Base-by-base conservation (phyloP, 2,329 filamentous ascomycete species). In the Claviceps paspali region DNA sequence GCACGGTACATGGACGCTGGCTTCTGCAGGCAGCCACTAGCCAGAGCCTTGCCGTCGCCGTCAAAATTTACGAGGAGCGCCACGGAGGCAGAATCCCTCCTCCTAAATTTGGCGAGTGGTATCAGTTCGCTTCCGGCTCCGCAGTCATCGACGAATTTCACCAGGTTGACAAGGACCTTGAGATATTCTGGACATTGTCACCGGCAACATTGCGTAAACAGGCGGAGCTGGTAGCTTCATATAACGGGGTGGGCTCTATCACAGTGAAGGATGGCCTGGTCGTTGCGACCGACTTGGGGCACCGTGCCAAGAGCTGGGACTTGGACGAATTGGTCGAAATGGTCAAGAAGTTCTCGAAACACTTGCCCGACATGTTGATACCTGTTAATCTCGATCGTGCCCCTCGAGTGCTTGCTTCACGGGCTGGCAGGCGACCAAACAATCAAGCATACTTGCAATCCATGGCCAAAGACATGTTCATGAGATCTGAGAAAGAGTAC, bases 71-170 rank as follows among this genome's bases (percentile, higher is more conserved):
- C 46, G 59, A 60, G 33, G 62, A 69, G 33, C 61, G 65, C 5
- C 63, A 74, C 41, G 47, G 81, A 47, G 73, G 75, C 11, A 72
- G 84, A 41, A 63, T 74, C 21, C 85, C 86, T 12, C 86, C 86
- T 9, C 82, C 79, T 1, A 72, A 81, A 41, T 94, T 93, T 48
- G 81, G 86, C 48, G 76, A 77, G 45, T 94, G 86, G 86, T 93
- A 79, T 52, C 68, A 79, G 15, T 85, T 82, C 49, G 83, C 85
- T 5, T 72, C 70, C 43, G 63, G 70, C n/a, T 80, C 86, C 0
- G 63, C 73, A 36, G 63, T 93, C 36, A 75, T 91, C 38, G 86
- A 94, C 49, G 76, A 82, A 43, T 94, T 83, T 47, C 77, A 82
- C 46, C 82, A 80, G 33, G 85, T 93, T 38, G 76, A 82, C 46